Evolutionary conservation across 805 yeast genomes (phyloP).

Genomic region (Nematodospora valgi): DNA sequence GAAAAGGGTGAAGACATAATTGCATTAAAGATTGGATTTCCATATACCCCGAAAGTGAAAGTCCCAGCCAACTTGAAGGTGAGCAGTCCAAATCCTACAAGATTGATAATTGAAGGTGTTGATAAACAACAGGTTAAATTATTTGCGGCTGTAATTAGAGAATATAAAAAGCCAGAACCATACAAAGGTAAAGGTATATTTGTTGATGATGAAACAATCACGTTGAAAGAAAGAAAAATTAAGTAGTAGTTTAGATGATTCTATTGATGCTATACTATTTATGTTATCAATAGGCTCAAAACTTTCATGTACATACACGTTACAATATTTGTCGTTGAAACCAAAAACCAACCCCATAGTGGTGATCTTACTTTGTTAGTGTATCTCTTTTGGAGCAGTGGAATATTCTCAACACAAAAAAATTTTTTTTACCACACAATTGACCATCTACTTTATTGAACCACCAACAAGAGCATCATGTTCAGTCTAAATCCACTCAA

Average conservation of each 20-base stretch:
- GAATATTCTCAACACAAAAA: too few species aligned
- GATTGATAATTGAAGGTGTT: slow-evolving; percentile 80
- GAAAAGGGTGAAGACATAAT: slow-evolving; percentile 51
- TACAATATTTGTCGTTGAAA: neutral
- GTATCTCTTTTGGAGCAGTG: too few species aligned
- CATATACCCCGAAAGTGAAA: slow-evolving; percentile 69
- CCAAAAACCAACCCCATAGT: too few species aligned
- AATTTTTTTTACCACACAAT: neutral
- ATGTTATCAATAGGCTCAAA: neutral
- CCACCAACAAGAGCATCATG: slow-evolving; percentile 2
- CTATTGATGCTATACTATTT: slow-evolving; percentile 4
- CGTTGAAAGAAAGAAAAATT: slow-evolving; percentile 87
- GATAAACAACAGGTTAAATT: slow-evolving; percentile 83
- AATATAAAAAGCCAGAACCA: slow-evolving; percentile 93
- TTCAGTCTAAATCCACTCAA: neutral
- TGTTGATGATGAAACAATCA: slow-evolving; percentile 86
- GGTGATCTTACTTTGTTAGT: too few species aligned
- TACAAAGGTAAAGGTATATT: slow-evolving; percentile 98
- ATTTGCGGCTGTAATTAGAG: slow-evolving; percentile 85
- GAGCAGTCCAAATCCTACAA: slow-evolving; percentile 77
- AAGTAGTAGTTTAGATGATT: slow-evolving; percentile 68
- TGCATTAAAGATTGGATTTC: slow-evolving; percentile 82
- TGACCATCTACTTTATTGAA: neutral
- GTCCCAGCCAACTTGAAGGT: slow-evolving; percentile 79
- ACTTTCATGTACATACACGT: slow-evolving; percentile 1